Percentiles rank a stretch among this genome's conserved stretches.
phyloP scores from a whole-genome alignment of 2,329 filamentous ascomycete species.

The Macrophomina tecta region DNA sequence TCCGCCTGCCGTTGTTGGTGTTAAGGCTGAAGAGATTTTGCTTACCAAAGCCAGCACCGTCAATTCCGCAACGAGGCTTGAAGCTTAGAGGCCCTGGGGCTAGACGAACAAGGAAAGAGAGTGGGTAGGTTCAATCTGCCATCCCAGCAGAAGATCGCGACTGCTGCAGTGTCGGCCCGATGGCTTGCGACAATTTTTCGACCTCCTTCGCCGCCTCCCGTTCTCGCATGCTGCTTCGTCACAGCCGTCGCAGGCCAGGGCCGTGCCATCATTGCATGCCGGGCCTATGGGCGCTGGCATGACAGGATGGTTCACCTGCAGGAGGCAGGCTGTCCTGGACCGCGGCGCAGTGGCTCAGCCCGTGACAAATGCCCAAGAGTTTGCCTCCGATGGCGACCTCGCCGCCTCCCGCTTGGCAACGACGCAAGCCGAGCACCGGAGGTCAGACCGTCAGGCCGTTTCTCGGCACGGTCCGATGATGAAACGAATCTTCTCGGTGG shows the following conservation, averaged over 20 bases:
- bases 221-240: not conserved
- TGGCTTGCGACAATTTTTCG: constrained; percentile 22
- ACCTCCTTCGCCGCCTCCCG: not conserved
- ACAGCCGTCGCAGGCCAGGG: not conserved
- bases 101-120: constrained; percentile 9
- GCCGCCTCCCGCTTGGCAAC: constrained; percentile 10
- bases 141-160: constrained; percentile 9
- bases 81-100: constrained; percentile 7
- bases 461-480: constrained; percentile 25
- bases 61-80: constrained; percentile 8
- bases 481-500: constrained; percentile 18
- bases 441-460: constrained; percentile 7
- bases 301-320: not conserved
- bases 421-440: constrained; percentile 21
- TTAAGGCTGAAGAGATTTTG: constrained; percentile 1
- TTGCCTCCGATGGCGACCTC: not conserved
- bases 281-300: not conserved
- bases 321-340: not conserved
- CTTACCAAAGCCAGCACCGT: constrained; percentile 15
- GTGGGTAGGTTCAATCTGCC: constrained; percentile 8
- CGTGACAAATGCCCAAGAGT: not conserved
- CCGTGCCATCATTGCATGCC: not conserved
- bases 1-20: not conserved
- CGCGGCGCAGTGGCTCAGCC: no score
- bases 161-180: constrained; percentile 7